Percentiles rank a stretch among this genome's conserved stretches.
phyloP scores from a whole-genome alignment of 2,329 filamentous ascomycete species.

The Emergomyces orientalis region DNA sequence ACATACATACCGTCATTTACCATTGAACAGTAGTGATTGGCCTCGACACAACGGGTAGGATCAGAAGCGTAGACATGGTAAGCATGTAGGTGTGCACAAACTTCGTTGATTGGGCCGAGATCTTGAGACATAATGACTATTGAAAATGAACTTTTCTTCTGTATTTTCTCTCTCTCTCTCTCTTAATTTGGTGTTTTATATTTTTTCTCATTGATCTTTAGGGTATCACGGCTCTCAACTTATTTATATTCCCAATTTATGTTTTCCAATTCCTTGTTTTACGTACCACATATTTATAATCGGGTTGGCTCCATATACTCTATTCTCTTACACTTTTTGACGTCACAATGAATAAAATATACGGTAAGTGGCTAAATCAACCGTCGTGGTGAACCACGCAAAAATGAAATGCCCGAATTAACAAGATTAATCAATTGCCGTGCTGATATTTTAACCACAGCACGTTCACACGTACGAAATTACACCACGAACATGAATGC shows the following conservation, averaged over 20 bases:
- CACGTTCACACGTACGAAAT: neutral
- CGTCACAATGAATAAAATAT: neutral
- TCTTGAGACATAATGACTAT: slow-evolving; percentile 22
- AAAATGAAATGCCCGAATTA: neutral
- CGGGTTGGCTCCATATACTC: neutral
- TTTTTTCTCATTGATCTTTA: neutral
- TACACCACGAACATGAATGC: neutral
- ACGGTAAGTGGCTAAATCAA: neutral
- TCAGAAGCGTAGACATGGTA: slow-evolving; percentile 76
- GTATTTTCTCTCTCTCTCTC: neutral
- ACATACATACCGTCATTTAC: slow-evolving; percentile 47
- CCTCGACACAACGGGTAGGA: slow-evolving; percentile 58
- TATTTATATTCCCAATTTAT: neutral
- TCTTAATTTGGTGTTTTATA: neutral
- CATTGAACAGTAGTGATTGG: slow-evolving; percentile 80
- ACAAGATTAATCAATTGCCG: neutral
- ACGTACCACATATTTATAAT: neutral
- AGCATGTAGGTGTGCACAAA: slow-evolving; percentile 80
- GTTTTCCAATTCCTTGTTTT: neutral
- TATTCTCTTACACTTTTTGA: neutral
- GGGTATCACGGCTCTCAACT: neutral
- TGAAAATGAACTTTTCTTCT: neutral
- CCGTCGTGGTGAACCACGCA: neutral
- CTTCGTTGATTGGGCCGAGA: slow-evolving; percentile 61
- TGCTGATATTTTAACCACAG: neutral